Conservation (phyloP, 1,284 basidiomycete species). For the Trichosporon sp. region DNA sequence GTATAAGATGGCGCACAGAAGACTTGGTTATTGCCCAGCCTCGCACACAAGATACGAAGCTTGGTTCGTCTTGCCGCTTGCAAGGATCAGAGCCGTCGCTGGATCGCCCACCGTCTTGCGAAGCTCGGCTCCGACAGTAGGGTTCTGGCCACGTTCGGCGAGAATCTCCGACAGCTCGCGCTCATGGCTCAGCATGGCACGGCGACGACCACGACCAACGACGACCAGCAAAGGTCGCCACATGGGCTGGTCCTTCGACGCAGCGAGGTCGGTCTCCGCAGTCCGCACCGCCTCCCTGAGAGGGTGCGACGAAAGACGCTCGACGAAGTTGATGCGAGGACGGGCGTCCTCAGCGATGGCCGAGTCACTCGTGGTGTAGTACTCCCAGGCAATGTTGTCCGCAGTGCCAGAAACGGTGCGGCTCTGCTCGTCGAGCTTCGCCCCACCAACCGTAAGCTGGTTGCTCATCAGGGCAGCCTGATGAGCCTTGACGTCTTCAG, state of each 20-base stretch:
- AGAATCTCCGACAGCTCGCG: conserved; percentile 61
- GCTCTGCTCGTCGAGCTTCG: conserved; percentile 29
- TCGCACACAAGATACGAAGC: conserved; percentile 67
- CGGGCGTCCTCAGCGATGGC: conserved; percentile 20
- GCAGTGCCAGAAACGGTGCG: conserved; percentile 45
- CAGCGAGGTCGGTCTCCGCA: conserved; percentile 50
- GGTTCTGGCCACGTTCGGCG: conserved; percentile 55
- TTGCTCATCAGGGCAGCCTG: conserved; percentile 41
- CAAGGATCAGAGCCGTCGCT: conserved; percentile 64
- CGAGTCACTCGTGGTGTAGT: conserved; percentile 30
- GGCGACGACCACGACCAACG: conserved; percentile 62
- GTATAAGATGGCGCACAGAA: not conserved
- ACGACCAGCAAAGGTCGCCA: conserved; percentile 58
- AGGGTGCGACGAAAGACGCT: conserved; percentile 23
- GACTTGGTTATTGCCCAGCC: conserved; percentile 46
- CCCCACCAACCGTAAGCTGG: conserved; percentile 39
- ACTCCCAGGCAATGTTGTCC: conserved; percentile 48
- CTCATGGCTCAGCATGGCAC: conserved; percentile 57
- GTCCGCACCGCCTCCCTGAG: conserved; percentile 55
- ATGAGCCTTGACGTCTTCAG: conserved; percentile 35
- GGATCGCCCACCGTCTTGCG: conserved; percentile 76
- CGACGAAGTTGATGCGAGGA: conserved; percentile 29
- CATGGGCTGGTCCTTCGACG: conserved; percentile 50
- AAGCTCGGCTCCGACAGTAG: conserved; percentile 56
- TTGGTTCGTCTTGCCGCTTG: conserved; percentile 51